These are phyloP conservation scores for Mortierella sp. DNA, from an alignment of 371 early-diverging fungal genomes.

Conservation along the genomic window DNA sequence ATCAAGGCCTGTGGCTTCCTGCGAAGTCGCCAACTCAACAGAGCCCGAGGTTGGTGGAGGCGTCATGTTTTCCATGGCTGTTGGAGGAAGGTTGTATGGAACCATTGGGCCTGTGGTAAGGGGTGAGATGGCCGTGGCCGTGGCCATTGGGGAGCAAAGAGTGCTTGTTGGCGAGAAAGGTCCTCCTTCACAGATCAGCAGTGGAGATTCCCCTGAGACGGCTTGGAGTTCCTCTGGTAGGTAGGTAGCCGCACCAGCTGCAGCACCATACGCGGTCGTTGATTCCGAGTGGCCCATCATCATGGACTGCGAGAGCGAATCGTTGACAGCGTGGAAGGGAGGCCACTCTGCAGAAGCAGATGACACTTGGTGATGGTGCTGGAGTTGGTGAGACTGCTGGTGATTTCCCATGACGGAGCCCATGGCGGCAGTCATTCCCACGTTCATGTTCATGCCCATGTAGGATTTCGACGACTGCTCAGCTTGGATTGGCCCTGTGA, in stretches of 20 bases:
- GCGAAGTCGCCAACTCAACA: not conserved
- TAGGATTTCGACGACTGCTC: constrained; percentile 15
- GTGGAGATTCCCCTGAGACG: constrained; percentile 21
- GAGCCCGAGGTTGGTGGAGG: constrained; percentile 3
- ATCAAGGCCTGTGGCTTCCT: constrained; percentile 7
- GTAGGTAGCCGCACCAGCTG: constrained; percentile 20
- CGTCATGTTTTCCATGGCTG: constrained; percentile 14
- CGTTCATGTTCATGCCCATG: constrained; percentile 10
- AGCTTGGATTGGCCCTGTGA: constrained; percentile 38
- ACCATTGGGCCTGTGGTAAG: constrained; percentile 29
- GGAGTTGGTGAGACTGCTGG: not conserved
- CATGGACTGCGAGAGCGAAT: constrained; percentile 16
- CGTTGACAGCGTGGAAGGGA: constrained; percentile 11
- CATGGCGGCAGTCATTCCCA: too few relatives aligned
- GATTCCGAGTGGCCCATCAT: constrained; percentile 24
- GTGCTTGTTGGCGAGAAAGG: constrained; percentile 47
- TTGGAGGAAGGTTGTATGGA: constrained; percentile 35
- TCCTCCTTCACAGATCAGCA: constrained; percentile 35
- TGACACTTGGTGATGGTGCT: not conserved
- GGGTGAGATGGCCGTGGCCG: constrained; percentile 13
- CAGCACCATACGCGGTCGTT: constrained; percentile 3
- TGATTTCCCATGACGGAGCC: too few relatives aligned
- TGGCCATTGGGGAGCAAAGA: constrained; percentile 38
- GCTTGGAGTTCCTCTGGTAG: constrained; percentile 25
- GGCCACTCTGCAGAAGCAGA: constrained; percentile 24